A percentile compares a stretch with the other conserved stretches of the same genome.
Conservation (phyloP, 441 rosid species). For the Jatropha podagrica region DNA sequence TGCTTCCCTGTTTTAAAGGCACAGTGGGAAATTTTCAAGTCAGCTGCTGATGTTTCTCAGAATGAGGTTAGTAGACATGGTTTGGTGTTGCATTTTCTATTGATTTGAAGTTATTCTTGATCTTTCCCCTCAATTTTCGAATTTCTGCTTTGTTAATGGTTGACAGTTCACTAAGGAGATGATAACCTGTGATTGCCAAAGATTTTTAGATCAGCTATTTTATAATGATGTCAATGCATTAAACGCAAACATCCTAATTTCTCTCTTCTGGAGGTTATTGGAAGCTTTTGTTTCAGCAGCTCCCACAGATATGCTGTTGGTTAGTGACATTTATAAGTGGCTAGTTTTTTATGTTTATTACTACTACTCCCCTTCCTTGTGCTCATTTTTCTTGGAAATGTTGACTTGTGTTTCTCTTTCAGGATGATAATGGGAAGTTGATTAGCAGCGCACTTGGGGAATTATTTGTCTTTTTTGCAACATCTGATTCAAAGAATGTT, state of each 20-base stretch:
- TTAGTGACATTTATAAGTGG: constrained; percentile 34
- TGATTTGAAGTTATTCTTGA: not conserved
- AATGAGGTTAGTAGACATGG: constrained; percentile 50
- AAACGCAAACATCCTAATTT: constrained; percentile 54
- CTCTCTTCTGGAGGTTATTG: constrained; percentile 72
- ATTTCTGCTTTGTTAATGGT: constrained; percentile 23
- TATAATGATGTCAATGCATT: constrained; percentile 45
- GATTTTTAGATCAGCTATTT: constrained; percentile 58
- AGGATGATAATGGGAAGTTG: constrained; percentile 58
- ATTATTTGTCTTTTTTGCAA: constrained; percentile 70
- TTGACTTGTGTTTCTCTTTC: constrained; percentile 22
- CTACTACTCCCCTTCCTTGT: constrained; percentile 11
- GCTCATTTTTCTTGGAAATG: constrained; percentile 1
- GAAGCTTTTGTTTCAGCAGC: constrained; percentile 47
- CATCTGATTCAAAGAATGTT: constrained; percentile 50
- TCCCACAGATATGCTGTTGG: constrained; percentile 45
- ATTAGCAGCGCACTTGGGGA: constrained; percentile 43
- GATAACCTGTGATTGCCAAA: constrained; percentile 60
- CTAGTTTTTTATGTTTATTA: not conserved
- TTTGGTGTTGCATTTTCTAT: constrained; percentile 11
- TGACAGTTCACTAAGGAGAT: constrained; percentile 54
- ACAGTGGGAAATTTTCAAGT: constrained; percentile 63
- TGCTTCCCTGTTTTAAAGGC: constrained; percentile 73
- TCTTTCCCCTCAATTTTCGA: constrained; percentile 8
- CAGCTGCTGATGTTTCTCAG: constrained; percentile 38